These are phyloP conservation scores for Mucor ambiguus DNA, from an alignment of 371 early-diverging fungal species.

Conservation along the genomic window DNA sequence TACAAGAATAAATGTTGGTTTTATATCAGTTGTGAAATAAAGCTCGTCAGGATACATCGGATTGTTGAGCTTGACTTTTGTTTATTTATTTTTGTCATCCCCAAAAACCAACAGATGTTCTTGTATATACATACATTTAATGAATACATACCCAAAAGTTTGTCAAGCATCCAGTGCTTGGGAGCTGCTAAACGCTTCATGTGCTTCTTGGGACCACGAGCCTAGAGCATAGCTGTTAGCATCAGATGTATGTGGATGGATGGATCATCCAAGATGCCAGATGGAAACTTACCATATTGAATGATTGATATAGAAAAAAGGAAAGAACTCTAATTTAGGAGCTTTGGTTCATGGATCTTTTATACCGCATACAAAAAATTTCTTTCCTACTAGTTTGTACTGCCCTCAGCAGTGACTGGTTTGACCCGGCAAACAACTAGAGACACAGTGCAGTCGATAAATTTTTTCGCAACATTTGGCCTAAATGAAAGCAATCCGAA, in stretches of 20 bases:
- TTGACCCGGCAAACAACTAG: neutral
- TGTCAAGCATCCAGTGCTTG: constrained; percentile 99
- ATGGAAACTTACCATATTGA: constrained; percentile 26
- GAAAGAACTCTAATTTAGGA: neutral
- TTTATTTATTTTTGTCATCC: constrained; percentile 42
- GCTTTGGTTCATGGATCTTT: neutral
- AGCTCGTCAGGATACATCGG: constrained; percentile 38
- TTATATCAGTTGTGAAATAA: constrained; percentile 26
- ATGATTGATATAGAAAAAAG: constrained; percentile 23
- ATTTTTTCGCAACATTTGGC: too few relatives aligned
- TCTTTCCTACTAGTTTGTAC: neutral
- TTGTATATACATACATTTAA: neutral
- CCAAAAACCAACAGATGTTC: neutral
- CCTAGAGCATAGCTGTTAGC: neutral
- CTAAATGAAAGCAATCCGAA: too few relatives aligned
- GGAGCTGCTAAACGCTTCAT: constrained; percentile 99
- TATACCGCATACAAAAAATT: constrained; percentile 6
- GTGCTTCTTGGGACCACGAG: constrained; percentile 99
- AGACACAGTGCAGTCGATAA: neutral
- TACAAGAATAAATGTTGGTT: neutral
- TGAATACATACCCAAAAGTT: constrained; percentile 69
- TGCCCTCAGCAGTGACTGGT: constrained; percentile 4
- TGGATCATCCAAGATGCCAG: neutral
- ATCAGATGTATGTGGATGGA: constrained; percentile 9
- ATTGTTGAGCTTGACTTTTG: constrained; percentile 53